These are phyloP conservation scores for Verbena officinalis DNA, from an alignment of 257 asterid species.

Conservation along the genomic window DNA sequence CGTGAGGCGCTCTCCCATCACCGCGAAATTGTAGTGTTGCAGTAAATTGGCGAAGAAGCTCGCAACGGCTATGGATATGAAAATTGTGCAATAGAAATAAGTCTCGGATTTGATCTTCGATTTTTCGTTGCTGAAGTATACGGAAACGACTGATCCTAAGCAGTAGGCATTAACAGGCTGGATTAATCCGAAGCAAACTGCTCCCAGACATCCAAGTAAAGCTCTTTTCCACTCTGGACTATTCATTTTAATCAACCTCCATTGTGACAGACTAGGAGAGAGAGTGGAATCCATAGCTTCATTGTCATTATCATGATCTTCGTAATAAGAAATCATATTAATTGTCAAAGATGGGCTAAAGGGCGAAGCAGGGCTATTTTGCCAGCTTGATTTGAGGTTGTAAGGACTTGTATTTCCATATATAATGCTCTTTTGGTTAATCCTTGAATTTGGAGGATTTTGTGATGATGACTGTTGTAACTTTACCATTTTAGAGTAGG, in stretches of 20 bases:
- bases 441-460: slow-evolving; percentile 12
- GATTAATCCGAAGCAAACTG: slow-evolving; percentile 54
- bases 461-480: slow-evolving; percentile 49
- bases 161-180: slow-evolving; percentile 65
- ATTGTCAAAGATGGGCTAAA: slow-evolving; percentile 49
- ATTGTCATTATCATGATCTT: slow-evolving; percentile 46
- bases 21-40: slow-evolving; percentile 70
- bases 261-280: slow-evolving; percentile 35
- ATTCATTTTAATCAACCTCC: slow-evolving; percentile 61
- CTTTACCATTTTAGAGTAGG: slow-evolving; percentile 54
- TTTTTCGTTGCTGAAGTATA: slow-evolving; percentile 39
- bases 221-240: slow-evolving; percentile 76
- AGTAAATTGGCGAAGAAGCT: slow-evolving; percentile 58
- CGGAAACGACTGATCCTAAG: slow-evolving; percentile 68
- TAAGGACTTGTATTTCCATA: slow-evolving; percentile 26
- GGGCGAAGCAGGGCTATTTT: slow-evolving; percentile 53
- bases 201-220: slow-evolving; percentile 66
- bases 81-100: slow-evolving; percentile 41
- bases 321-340: slow-evolving; percentile 47
- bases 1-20: slow-evolving; percentile 68
- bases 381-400: slow-evolving; percentile 45
- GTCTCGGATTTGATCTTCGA: slow-evolving; percentile 48
- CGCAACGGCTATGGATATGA: slow-evolving; percentile 43
- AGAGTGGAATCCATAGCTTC: slow-evolving; percentile 24
- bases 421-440: neutral